Conservation (phyloP, 2,329 filamentous ascomycete species). For the Ascomycota sp. region DNA sequence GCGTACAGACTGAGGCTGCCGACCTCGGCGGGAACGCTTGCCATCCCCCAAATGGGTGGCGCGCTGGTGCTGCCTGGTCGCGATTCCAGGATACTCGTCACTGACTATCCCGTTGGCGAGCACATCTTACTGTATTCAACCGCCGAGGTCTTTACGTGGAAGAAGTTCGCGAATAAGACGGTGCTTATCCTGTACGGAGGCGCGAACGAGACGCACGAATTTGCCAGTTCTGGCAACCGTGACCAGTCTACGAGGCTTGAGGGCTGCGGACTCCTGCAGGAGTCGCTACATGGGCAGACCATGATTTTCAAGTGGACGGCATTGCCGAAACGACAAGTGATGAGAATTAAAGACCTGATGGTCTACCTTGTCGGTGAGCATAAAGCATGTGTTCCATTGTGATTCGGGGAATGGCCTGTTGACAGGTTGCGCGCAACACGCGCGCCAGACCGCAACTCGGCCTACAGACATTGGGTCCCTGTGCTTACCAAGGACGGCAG, state of each 20-base stretch:
- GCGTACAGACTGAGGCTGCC: conserved; percentile 42
- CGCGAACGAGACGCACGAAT: conserved; percentile 39
- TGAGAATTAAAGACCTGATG: conserved; percentile 18
- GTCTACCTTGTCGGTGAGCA: conserved; percentile 18
- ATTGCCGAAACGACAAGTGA: conserved; percentile 8
- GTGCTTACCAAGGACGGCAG: conserved; percentile 21
- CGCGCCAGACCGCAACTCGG: conserved; percentile 35
- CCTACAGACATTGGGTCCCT: conserved; percentile 50
- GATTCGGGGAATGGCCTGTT: background rate
- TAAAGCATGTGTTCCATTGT: too few relatives aligned
- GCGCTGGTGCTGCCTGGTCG: conserved; percentile 36
- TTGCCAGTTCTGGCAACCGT: conserved; percentile 22
- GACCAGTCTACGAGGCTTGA: conserved; percentile 5
- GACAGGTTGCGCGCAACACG: background rate
- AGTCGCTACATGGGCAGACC: conserved; percentile 3
- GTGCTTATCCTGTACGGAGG: conserved; percentile 45
- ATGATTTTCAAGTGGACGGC: conserved; percentile 13
- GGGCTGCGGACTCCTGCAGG: conserved; percentile 10
- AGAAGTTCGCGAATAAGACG: conserved; percentile 37
- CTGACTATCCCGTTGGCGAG: conserved; percentile 43
- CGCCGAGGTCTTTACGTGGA: conserved; percentile 51
- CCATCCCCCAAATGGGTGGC: conserved; percentile 36
- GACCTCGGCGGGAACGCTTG: conserved; percentile 34
- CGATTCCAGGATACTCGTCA: conserved; percentile 48
- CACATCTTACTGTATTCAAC: conserved; percentile 44